Base-by-base conservation (phyloP, 2,329 filamentous ascomycete species). In the Cercospora brassicicola region DNA sequence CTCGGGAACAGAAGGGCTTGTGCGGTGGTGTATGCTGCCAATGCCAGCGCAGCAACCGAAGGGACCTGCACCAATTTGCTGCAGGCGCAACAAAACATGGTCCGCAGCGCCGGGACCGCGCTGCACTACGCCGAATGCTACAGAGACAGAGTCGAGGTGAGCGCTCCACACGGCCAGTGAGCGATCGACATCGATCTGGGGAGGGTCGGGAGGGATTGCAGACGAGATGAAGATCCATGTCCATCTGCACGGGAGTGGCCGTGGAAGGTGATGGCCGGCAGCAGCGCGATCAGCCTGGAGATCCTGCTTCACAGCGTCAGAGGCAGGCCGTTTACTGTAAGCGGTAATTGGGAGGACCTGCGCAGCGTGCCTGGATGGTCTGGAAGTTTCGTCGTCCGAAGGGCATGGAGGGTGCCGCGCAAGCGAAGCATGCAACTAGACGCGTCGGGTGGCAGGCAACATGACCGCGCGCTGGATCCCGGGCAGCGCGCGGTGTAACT, bases 171-270 rank as follows among this genome's bases (percentile, higher is more conserved):
- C 42, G 62, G 62, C 64, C 67, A 69, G 59, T 66, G 15, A 63
- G 59, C 61, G 63, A 68, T 67, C 61, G 42, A n/a, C 64, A 59
- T 69, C 66, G 66, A 70, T 70, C 68, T 62, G 68, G 65, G 53
- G 64, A 67, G 68, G 31, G 59, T 67, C 66, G 70, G 67, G 59
- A 59, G 69, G 65, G 63, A 15, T 31, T 66, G 59, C 67, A 68
- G 63, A 62, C 67, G 70, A 69, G 70, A 64, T 68, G 62, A 31
- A 23, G 10, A 57, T n/a, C 28, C 53, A 36, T 39, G 42, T 13
- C 18, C 60, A 67, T 67, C 67, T 67, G 65, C 61, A 61, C 67
- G 67, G 70, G 63, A 67, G 33, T 39, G 62, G 63, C 67, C 68
- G 66, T 65, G 70, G 68, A 66, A 68, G 61, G n/a, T 15, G 11